Percentiles rank a stretch among this genome's conserved stretches.
These are phyloP conservation scores for Rhodotorula sp. DNA, from an alignment of 1,284 basidiomycete genomes.

Conservation along the genomic window DNA sequence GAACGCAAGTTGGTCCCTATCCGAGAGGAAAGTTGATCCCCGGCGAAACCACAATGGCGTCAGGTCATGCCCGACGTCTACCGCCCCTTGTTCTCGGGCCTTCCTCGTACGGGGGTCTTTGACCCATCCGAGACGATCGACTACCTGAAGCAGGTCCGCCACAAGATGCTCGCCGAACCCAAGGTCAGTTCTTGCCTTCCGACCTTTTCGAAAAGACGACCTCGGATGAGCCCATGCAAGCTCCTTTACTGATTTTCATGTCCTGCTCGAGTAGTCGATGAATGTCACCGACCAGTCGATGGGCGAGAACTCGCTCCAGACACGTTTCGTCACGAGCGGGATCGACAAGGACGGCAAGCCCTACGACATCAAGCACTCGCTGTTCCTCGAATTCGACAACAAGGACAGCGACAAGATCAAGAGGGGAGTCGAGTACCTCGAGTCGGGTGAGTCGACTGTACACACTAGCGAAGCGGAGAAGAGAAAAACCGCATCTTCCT, in stretches of 20 bases:
- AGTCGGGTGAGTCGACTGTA: not conserved
- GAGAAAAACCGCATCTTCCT: not conserved
- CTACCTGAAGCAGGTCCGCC: constrained; percentile 8
- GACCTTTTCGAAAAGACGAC: not conserved
- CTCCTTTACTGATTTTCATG: not conserved
- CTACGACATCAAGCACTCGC: constrained; percentile 10
- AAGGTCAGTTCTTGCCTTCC: not conserved
- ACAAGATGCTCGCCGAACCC: constrained; percentile 8
- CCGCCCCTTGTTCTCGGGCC: constrained; percentile 9
- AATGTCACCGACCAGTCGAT: not conserved
- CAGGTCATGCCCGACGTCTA: constrained; percentile 1
- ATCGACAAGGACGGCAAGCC: not conserved
- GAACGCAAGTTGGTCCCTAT: not conserved
- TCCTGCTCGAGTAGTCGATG: not conserved
- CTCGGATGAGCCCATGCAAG: not conserved
- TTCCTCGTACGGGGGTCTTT: not conserved
- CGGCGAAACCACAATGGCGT: too few relatives aligned
- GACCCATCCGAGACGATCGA: constrained; percentile 5
- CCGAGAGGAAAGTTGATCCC: not conserved
- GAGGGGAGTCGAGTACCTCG: constrained; percentile 15
- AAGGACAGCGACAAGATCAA: constrained; percentile 3
- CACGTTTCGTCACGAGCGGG: constrained; percentile 1
- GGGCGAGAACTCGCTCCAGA: constrained; percentile 10
- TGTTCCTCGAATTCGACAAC: constrained; percentile 14
- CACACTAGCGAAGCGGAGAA: too few relatives aligned